Evolutionary conservation across 768 basidiomycete species (phyloP), one percentile per base, ranked within the genome.

Genomic region (Auricularia sp.): DNA sequence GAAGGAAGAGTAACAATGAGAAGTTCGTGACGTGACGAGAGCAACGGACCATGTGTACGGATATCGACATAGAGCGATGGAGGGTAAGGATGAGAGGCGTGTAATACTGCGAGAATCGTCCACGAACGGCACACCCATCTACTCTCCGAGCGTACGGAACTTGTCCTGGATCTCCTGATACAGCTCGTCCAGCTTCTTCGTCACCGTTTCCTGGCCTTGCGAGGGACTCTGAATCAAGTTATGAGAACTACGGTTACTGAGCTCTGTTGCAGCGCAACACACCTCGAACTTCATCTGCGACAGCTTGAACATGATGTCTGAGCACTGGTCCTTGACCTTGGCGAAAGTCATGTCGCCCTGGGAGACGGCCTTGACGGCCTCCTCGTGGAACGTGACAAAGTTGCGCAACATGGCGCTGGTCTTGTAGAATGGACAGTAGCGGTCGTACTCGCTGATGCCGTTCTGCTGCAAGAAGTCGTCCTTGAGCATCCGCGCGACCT

Each of bases 261-360:
- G 29, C 29, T 29, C 29, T 29, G 29, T 29, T 29, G 29, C 29
- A 29, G 29, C 6, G 51, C 39, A 11, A 69, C 85, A 61, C 70
- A 93, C 94, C 87, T 97, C 94, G 73, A 97, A 98, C 75, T 98
- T 98, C 94, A 96, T 95, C 76, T 98, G 95, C 58, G 94, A 96
- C n/a, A 99, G 85, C 76, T 94, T 93, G 81, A 89, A 98, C 84
- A 94, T 90, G 67, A 97, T 77, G 71, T 99, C 97, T 62, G 83
- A 78, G 3, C 92, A 84, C 14, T 86, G 80, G 68, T 98, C 95
- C 73, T 90, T 90, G 75, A 98, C 89, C 81, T 86, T 87, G 39
- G 86, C 78, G 71, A 94, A 96, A 21, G 92, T 92, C 65, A 89
- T 78, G 70, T 94, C 90, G 62, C 88, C 86, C 70, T 89, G 85